Base-by-base conservation (phyloP, 441 rosid genomes). In the Gossypium armourianum region DNA sequence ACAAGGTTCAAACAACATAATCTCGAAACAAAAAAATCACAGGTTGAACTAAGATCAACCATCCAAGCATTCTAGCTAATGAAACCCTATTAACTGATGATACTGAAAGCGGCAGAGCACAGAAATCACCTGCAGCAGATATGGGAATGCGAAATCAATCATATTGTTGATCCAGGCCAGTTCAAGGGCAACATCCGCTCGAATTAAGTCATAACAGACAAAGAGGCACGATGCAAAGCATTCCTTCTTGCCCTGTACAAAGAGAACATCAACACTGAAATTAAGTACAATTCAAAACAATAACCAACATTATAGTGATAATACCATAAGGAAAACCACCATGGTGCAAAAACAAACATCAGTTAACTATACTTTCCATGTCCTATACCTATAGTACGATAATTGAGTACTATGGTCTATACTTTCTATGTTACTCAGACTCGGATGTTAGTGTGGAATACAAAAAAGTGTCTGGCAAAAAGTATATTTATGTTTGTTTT, bases 141-240 rank as follows among this genome's bases (percentile, higher is more conserved):
- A 95, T 56, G 99, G 98, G 84, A 95, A 95, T 72, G 97, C 97
- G 80, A 92, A 92, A 83, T 92, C 98, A 12, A 95, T 70, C 92
- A 95, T 87, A 52, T 84, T 89, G 85, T 95, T 91, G 74, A 88
- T 88, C 99, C 98, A 92, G 58, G 98, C 93, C 24, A 86, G 95
- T 72, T 95, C 98, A 69, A 95, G 88, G 54, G 91, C 97, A 66
- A 91, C 81, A 58, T 94, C 98, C 60, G 95, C 79, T 71, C 97
- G 89, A 76, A 95, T 79, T 68, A 88, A 84, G 81, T 95, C 99
- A 49, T 95, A 89, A 69, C 98, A 92, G 62, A 95, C 99, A 83
- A 92, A 95, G 49, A 95, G 95, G 83, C 97, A 92, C 20, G 97
- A 85, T 0, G 97, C 98, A 74, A 95, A 95, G 77, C 99, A 95